A percentile compares a stretch with the other conserved stretches of the same genome.
Conservation (phyloP, 2,329 filamentous ascomycete genomes). For the Cladosporium sp. region DNA sequence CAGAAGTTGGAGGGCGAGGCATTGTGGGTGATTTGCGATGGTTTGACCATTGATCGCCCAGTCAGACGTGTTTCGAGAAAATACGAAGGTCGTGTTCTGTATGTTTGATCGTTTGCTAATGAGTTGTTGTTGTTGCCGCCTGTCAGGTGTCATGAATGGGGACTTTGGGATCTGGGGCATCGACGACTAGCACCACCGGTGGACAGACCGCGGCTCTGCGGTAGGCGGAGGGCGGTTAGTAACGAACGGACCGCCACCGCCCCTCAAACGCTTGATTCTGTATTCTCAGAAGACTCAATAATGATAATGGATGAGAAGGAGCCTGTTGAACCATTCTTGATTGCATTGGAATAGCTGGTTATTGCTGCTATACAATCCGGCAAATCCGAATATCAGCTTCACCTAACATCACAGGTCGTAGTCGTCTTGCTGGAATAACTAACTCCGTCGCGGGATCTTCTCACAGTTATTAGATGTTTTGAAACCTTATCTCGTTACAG, state of each 20-base stretch:
- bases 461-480: background rate
- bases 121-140: constrained; percentile 1
- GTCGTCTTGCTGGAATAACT: too few relatives aligned
- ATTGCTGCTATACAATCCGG: too few relatives aligned
- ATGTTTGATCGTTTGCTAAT: too few relatives aligned
- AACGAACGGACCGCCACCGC: too few relatives aligned
- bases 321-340: too few relatives aligned
- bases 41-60: constrained; percentile 23
- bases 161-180: background rate
- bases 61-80: background rate
- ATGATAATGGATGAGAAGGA: background rate
- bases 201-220: constrained; percentile 1
- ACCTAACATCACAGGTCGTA: too few relatives aligned
- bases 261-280: background rate
- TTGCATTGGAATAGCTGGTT: too few relatives aligned
- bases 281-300: background rate
- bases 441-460: too few relatives aligned
- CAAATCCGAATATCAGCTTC: too few relatives aligned
- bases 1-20: constrained; percentile 43
- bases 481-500: background rate
- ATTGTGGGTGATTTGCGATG: constrained; percentile 18
- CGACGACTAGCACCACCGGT: background rate
- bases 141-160: background rate
- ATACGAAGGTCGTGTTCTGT: too few relatives aligned
- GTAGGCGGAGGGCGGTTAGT: background rate